These are phyloP conservation scores for Thymus quinquecostatus DNA, from an alignment of 257 asterid genomes.

Conservation along the genomic window DNA sequence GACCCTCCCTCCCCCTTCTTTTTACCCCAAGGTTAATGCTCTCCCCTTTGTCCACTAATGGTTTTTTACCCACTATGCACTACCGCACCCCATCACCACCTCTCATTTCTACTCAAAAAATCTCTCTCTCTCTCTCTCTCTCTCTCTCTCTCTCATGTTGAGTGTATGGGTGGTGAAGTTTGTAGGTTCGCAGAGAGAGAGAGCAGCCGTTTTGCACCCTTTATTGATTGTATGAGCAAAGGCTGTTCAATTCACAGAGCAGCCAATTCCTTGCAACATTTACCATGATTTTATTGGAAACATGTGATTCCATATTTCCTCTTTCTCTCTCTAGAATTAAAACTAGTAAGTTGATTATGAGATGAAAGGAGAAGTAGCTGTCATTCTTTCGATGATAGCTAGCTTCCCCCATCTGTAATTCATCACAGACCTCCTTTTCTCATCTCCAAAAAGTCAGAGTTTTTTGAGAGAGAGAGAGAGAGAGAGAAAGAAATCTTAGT, in stretches of 20 bases:
- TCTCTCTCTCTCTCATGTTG: neutral
- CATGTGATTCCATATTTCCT: neutral
- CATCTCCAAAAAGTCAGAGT: constrained; percentile 6
- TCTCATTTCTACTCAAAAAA: neutral
- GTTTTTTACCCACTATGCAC: neutral
- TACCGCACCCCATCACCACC: neutral
- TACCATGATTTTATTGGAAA: constrained; percentile 19
- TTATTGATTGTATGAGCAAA: neutral
- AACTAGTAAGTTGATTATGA: neutral
- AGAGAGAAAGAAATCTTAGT: constrained; percentile 17
- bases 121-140: neutral
- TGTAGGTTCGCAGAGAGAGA: neutral
- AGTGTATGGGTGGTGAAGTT: constrained; percentile 24
- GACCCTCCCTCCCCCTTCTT: too few relatives aligned
- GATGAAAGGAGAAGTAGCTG: neutral
- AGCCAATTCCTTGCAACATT: constrained; percentile 16
- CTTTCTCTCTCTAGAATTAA: constrained; percentile 6
- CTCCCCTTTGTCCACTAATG: neutral
- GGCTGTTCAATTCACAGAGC: constrained; percentile 12
- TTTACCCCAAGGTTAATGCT: constrained; percentile 1
- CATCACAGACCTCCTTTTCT: neutral
- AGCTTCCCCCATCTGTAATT: neutral
- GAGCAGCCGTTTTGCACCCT: constrained; percentile 15
- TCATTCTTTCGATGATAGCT: neutral
- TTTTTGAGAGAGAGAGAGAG: neutral